Evolutionary conservation across 345 rosid genomes (phyloP).

Genomic region (Euphorbia peplus): DNA sequence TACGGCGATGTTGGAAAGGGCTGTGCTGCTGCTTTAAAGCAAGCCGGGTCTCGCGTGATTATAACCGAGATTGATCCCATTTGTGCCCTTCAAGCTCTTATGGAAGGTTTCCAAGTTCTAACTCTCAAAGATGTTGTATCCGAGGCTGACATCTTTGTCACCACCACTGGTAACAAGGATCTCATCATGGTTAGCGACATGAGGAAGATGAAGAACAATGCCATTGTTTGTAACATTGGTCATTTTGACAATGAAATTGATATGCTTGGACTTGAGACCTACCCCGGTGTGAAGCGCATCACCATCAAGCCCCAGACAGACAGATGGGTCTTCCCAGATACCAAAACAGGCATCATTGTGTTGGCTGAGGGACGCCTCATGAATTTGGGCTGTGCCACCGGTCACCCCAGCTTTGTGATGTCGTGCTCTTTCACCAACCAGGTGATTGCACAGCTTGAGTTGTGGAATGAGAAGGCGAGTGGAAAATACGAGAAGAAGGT

Average conservation of each 20-base stretch:
- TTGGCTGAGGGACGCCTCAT: conserved; percentile 91
- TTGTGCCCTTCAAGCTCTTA: conserved; percentile 86
- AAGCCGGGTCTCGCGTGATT: conserved; percentile 86
- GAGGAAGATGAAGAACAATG: conserved; percentile 98
- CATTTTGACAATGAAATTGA: conserved; percentile 93
- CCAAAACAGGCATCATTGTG: conserved; percentile 73
- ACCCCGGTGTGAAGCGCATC: conserved; percentile 73
- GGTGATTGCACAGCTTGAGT: conserved; percentile 95
- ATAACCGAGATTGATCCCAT: conserved; percentile 93
- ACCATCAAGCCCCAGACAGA: conserved; percentile 98
- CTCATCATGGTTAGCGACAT: conserved; percentile 85
- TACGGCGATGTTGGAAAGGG: conserved; percentile 98
- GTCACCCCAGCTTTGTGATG: conserved; percentile 98
- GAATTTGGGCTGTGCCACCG: conserved; percentile 97
- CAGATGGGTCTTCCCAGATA: conserved; percentile 90
- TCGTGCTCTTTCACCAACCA: conserved; percentile 99
- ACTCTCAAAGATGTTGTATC: conserved; percentile 69
- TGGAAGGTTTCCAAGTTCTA: conserved; percentile 86
- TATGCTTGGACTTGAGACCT: conserved; percentile 76
- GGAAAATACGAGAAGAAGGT: conserved; percentile 97
- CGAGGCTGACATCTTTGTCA: conserved; percentile 76
- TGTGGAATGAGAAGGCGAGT: conserved; percentile 70
- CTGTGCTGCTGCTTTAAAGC: conserved; percentile 87
- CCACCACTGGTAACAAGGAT: conserved; percentile 93
- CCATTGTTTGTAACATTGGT: conserved; percentile 95